These are phyloP conservation scores for Chlorella variabilis DNA, from an alignment of 163 green algal species.

Conservation along the genomic window DNA sequence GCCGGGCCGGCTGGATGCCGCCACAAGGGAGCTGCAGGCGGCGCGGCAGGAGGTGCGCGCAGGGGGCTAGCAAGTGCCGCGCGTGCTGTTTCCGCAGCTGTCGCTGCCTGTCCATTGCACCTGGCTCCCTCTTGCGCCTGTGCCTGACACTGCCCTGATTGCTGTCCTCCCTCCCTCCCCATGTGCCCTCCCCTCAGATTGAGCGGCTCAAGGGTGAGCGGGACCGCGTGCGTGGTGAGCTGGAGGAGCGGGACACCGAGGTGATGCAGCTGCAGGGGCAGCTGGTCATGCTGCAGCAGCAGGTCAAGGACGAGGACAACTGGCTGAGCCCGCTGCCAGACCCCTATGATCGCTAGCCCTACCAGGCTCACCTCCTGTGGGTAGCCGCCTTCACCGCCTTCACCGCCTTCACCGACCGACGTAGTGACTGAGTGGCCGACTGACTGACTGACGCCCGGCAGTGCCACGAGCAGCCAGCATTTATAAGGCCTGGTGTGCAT, in stretches of 20 bases:
- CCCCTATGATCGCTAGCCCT: slow-evolving; percentile 1
- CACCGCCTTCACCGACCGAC: too few relatives aligned
- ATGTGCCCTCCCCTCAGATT: neutral
- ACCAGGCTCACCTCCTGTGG: too few relatives aligned
- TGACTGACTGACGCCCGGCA: too few relatives aligned
- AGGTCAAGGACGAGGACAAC: slow-evolving; percentile 34
- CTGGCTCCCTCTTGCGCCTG: neutral
- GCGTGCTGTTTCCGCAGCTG: neutral
- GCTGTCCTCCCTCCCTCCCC: neutral
- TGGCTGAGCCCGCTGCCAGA: slow-evolving; percentile 42
- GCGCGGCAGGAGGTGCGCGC: slow-evolving; percentile 9
- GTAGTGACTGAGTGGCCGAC: too few relatives aligned
- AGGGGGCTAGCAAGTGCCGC: neutral
- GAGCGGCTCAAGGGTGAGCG: neutral
- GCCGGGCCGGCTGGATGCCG: neutral
- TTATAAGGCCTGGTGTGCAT: too few relatives aligned
- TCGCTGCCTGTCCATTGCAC: neutral
- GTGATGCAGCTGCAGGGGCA: slow-evolving; percentile 38
- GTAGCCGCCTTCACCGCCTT: neutral
- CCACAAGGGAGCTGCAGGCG: neutral
- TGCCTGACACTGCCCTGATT: too few relatives aligned
- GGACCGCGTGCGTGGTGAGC: slow-evolving; percentile 12
- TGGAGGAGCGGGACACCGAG: slow-evolving; percentile 26
- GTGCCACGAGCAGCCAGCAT: too few relatives aligned
- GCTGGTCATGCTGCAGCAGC: slow-evolving; percentile 16